Evolutionary conservation across 768 basidiomycete species (phyloP).

Genomic region (Lentinula raphanica): DNA sequence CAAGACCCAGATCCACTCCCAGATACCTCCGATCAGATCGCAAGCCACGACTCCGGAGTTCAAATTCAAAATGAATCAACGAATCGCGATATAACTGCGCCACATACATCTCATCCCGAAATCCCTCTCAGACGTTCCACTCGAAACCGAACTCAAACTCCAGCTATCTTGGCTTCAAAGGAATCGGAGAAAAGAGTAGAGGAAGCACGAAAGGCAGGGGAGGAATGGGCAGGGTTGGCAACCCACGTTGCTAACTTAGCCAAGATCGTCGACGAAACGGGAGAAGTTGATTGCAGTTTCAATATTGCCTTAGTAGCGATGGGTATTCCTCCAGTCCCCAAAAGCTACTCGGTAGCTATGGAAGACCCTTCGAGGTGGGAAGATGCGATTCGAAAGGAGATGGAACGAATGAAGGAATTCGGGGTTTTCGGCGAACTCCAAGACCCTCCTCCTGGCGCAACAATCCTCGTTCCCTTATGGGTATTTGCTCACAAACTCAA

Average conservation of each 20-base stretch:
- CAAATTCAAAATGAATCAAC: too few relatives aligned
- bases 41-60: background rate
- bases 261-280: background rate
- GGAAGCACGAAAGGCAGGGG: background rate
- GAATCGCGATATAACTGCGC: too few relatives aligned
- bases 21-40: background rate
- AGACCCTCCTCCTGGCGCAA: background rate
- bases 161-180: background rate
- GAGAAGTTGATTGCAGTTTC: background rate
- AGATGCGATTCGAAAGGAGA: background rate
- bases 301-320: background rate
- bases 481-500: slow-evolving; percentile 24
- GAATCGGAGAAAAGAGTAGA: background rate
- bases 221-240: background rate
- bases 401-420: background rate
- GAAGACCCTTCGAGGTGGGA: background rate
- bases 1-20: background rate
- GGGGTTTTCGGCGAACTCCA: background rate
- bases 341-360: background rate
- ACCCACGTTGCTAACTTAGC: background rate
- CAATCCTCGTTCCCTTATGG: slow-evolving; percentile 7
- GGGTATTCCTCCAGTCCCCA: background rate
- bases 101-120: too few relatives aligned
- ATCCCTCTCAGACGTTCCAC: background rate
- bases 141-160: background rate